Conservation (phyloP, 179 eudicot species). For the Beta corolliflora region DNA sequence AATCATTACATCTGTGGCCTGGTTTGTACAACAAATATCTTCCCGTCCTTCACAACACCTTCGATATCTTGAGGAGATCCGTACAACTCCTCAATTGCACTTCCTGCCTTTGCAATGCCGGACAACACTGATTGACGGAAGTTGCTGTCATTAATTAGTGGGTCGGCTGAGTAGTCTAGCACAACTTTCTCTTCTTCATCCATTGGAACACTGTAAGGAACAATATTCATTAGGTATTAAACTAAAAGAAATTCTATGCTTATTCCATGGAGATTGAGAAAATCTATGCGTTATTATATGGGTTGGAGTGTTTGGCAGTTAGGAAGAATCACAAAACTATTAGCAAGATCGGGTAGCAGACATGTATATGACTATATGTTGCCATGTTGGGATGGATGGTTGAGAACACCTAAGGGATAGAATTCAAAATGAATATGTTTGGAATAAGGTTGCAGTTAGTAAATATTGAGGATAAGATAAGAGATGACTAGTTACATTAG, state of each 20-base stretch:
- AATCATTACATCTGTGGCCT: conserved; percentile 83
- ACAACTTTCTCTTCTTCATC: conserved; percentile 89
- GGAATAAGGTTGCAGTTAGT: too few relatives aligned
- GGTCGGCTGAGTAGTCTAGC: conserved; percentile 80
- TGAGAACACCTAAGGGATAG: too few relatives aligned
- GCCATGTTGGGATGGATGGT: too few relatives aligned
- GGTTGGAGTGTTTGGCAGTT: not conserved
- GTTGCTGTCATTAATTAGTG: conserved; percentile 51
- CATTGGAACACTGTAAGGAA: conserved; percentile 80
- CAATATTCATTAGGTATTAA: conserved; percentile 6
- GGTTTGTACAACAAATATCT: conserved; percentile 84
- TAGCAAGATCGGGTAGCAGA: too few relatives aligned
- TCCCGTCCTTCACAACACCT: conserved; percentile 87
- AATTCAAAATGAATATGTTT: too few relatives aligned
- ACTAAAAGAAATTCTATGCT: too few relatives aligned
- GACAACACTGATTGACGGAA: conserved; percentile 72
- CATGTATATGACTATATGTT: too few relatives aligned
- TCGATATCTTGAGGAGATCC: conserved; percentile 97
- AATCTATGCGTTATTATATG: not conserved
- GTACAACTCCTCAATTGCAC: conserved; percentile 83
- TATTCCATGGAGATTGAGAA: not conserved
- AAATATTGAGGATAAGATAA: too few relatives aligned
- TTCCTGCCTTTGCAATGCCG: conserved; percentile 76
- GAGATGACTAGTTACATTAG: too few relatives aligned
- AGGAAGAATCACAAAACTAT: too few relatives aligned